Base-by-base conservation (phyloP, 306 rosid species). In the Boehmeria nivea region DNA sequence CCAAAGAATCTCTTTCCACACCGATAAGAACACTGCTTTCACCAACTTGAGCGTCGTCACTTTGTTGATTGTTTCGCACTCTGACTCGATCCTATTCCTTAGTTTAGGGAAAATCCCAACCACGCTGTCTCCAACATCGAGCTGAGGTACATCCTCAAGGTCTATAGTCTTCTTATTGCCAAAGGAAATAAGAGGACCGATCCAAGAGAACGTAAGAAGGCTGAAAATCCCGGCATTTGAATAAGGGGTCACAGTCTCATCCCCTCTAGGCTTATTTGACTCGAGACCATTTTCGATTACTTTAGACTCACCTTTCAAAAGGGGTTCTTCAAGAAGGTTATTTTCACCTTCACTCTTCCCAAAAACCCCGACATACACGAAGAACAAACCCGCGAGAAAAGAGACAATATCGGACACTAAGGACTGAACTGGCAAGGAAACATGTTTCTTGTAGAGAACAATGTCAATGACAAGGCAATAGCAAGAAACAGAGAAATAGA, bases 101-200 rank as follows among this genome's bases (percentile, higher is more conserved):
- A 86, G 75, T 40, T 33, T 49, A 15, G 77, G 73, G 62, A 72
- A 89, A 17, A 72, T 3, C 58, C 79, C 76, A 59, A 52, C 34
- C 25, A 67, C 94, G 57, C 76, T 78, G 43, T 86, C 94, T 31
- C 6, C 20, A 42, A 24, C 39, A 21, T 61, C 69, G 48, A 86
- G 95, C 26, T 75, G 66, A 38, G 97, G 97, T 45, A 89, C 77
- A 44, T 89, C 95, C 63, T 79, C 90, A 58, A 79, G 79, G 67
- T 80, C 80, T 50, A 89, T 66, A 21, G 83, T 65, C 76, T 81
- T 89, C 70, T 72, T 74, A 38, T 72, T 69, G 22, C 97, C 97
- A 44, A 50, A 9, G 2, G 76, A 67, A 60, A 89, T 81, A 9
- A 89, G 68, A 43, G 78, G 75, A 67, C 76, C 69, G 59, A 86